Evolutionary conservation across 2,329 filamentous ascomycete genomes (phyloP), one percentile per base, ranked within the genome.

Genomic region (Colletotrichum sp.): DNA sequence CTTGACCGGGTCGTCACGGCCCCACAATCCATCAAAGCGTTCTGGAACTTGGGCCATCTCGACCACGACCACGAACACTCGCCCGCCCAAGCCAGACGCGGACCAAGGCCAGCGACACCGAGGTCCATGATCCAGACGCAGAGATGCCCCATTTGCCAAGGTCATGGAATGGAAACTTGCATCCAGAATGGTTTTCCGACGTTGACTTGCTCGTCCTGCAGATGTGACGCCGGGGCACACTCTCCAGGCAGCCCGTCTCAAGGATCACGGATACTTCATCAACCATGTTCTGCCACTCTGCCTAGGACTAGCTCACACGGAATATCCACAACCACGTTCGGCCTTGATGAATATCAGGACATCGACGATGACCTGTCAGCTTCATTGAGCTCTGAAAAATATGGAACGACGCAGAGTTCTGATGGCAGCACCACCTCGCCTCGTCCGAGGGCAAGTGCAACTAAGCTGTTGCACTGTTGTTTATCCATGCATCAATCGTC

Each of bases 21-120:
- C 58, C 73, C 73, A 73, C 73, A 65, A 61, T 69, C 43, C 58
- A 72, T 73, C 65, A 65, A 65, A 76, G 73, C 56, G 58, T 76
- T 69, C 70, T 76, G 64, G 73, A 73, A 73, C 73, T 38, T 56
- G 70, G 73, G 58, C 70, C 73, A 68, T 66, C 21, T 76, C 15
- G 9, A 60, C 36, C 21, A 66, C 10, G 9, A 60, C 36, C 43
- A 48, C n/a, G 43, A 48, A n/a, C 43, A 52, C 43, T 24, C 43
- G 43, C 43, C 43, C 43, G 43, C 43, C 58, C 18, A 66, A 71
- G 61, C 52, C 38, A 55, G 30, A 66, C 38, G 13, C 24, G 24
- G 56, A 70, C 43, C 56, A 38, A 67, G n/a, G 32, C 43, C 32
- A 71, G 24, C 15, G n/a, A 62, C 58, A 56, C 12, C 55, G 16